Conservation (phyloP, 2,329 filamentous ascomycete genomes). For the Aspergillus sergii region DNA sequence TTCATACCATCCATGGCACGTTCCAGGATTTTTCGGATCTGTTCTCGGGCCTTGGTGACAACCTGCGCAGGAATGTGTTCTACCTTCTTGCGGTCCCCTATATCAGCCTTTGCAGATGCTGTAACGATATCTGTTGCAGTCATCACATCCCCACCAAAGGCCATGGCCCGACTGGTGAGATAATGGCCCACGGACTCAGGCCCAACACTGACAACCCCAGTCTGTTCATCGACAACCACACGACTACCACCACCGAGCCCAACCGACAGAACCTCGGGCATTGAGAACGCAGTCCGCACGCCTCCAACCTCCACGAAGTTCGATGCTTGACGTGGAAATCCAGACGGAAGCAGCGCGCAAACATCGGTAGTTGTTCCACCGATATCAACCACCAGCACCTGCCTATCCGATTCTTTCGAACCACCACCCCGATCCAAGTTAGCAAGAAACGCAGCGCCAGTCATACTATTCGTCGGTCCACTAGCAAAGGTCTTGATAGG, state of each 20-base stretch:
- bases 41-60: neutral
- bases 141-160: slow-evolving; percentile 59
- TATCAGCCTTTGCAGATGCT: slow-evolving; percentile 14
- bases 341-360: slow-evolving; percentile 61
- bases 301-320: neutral
- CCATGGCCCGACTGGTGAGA: slow-evolving; percentile 55
- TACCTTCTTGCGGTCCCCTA: neutral
- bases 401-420: neutral
- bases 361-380: slow-evolving; percentile 69
- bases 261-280: neutral
- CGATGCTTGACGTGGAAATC: slow-evolving; percentile 53
- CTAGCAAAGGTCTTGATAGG: slow-evolving; percentile 57
- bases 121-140: slow-evolving; percentile 63
- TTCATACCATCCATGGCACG: neutral
- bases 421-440: slow-evolving; percentile 9
- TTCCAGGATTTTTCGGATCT: neutral
- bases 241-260: neutral
- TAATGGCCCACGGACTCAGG: slow-evolving; percentile 66
- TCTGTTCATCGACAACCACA: neutral
- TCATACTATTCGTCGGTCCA: slow-evolving; percentile 57
- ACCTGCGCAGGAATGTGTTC: neutral
- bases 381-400: slow-evolving; percentile 62
- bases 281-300: neutral
- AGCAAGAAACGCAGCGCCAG: slow-evolving; percentile 48
- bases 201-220: slow-evolving; percentile 49